These are phyloP conservation scores for Ceratobasidium sp. DNA, from an alignment of 1,284 basidiomycete species.

Conservation along the genomic window DNA sequence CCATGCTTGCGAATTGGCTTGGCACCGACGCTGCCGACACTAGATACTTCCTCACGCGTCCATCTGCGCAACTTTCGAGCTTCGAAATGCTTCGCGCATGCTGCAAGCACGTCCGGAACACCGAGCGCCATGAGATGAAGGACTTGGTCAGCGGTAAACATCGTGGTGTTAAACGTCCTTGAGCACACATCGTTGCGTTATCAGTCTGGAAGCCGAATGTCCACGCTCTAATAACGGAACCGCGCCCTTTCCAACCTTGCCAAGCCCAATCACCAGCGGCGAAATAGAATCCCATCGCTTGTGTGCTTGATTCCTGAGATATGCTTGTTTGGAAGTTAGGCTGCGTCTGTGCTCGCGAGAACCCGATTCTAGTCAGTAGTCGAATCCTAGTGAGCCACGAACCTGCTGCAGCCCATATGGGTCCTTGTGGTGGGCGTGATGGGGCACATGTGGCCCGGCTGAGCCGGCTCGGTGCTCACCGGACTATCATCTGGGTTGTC, in stretches of 20 bases:
- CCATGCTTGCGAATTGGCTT: constrained; percentile 10
- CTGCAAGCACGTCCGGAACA: background rate
- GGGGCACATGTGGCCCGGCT: background rate
- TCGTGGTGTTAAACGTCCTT: background rate
- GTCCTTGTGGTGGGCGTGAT: background rate
- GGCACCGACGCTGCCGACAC: background rate
- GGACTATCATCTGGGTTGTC: background rate
- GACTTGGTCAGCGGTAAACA: background rate
- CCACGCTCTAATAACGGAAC: constrained; percentile 4
- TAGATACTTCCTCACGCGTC: background rate
- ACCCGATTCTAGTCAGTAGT: background rate
- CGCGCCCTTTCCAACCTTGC: background rate
- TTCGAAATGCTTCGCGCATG: background rate
- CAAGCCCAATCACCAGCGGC: background rate
- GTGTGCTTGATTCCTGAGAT: background rate
- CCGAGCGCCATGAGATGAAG: background rate
- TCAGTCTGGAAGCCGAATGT: background rate
- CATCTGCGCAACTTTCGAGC: background rate
- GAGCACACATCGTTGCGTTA: background rate
- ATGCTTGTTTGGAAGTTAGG: constrained; percentile 1
- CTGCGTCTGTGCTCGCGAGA: background rate
- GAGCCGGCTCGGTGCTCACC: background rate
- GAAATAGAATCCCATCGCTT: background rate
- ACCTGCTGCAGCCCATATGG: background rate
- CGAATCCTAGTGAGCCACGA: no score